Evolutionary conservation across 108 stramenopile species (phyloP).

Genomic region (Ochromonas danica): DNA sequence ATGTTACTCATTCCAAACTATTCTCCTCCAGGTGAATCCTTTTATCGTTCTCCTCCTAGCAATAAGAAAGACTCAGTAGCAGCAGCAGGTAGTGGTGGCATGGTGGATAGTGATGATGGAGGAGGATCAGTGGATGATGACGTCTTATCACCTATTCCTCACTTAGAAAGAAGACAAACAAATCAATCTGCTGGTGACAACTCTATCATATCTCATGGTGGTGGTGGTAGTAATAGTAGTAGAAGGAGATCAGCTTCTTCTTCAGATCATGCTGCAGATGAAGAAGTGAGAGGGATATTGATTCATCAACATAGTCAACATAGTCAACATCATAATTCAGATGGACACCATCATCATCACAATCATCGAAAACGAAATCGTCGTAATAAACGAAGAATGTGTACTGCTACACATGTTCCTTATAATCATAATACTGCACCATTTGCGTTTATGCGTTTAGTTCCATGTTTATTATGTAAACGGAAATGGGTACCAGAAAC

Average conservation of each 20-base stretch:
- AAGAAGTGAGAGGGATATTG: too few species aligned
- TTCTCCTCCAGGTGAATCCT: background rate
- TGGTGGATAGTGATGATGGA: background rate
- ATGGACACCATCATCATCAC: background rate
- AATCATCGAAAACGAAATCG: background rate
- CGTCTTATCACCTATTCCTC: background rate
- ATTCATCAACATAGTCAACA: background rate
- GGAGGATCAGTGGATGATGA: background rate
- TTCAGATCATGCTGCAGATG: too few species aligned
- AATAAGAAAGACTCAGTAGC: background rate
- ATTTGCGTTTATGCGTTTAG: conserved; percentile 83
- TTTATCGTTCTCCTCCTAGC: background rate
- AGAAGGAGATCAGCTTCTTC: too few species aligned
- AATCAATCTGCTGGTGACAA: background rate
- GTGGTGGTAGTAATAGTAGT: too few species aligned
- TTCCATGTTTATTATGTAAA: conserved; percentile 69
- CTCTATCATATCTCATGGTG: too few species aligned
- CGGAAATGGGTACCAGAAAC: conserved; percentile 94
- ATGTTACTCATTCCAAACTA: too few species aligned
- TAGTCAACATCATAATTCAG: background rate
- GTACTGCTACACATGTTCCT: conserved; percentile 70
- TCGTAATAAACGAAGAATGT: background rate
- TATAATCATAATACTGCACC: conserved; percentile 88
- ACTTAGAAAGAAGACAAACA: too few species aligned
- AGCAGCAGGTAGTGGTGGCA: background rate